These are phyloP conservation scores for Neopestalotiopsis sp. DNA, from an alignment of 2,329 filamentous ascomycete species.

Conservation along the genomic window DNA sequence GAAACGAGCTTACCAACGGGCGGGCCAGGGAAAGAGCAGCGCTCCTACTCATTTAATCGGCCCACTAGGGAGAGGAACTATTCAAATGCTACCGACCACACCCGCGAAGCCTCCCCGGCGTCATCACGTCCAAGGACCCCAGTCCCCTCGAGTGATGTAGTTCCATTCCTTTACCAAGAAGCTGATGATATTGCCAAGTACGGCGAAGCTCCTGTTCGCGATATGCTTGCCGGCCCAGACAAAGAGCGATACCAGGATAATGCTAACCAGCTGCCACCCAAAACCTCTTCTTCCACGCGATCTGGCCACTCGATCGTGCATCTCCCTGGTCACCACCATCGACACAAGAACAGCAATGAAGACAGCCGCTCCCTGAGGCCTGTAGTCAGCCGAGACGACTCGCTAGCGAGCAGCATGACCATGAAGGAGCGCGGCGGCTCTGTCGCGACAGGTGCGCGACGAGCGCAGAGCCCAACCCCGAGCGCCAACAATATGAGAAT, in stretches of 20 bases:
- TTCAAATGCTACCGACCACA: constrained; percentile 76
- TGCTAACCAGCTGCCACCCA: constrained; percentile 55
- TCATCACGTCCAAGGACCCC: constrained; percentile 84
- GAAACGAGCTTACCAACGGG: constrained; percentile 68
- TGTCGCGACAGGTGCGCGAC: constrained; percentile 45
- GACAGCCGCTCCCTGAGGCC: constrained; percentile 71
- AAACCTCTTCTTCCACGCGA: constrained; percentile 67
- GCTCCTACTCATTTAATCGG: constrained; percentile 65
- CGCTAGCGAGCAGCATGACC: constrained; percentile 53
- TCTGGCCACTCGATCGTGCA: constrained; percentile 67
- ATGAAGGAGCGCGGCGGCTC: constrained; percentile 59
- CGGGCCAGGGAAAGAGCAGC: constrained; percentile 59
- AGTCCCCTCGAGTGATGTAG: constrained; percentile 86
- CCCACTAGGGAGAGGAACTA: constrained; percentile 78
- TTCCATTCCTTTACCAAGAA: constrained; percentile 96
- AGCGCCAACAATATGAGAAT: constrained; percentile 69
- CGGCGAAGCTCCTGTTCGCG: constrained; percentile 78
- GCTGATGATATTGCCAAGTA: constrained; percentile 77
- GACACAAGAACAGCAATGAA: constrained; percentile 74
- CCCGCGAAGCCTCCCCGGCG: constrained; percentile 75
- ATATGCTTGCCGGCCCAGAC: constrained; percentile 71
- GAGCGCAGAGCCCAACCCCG: constrained; percentile 82
- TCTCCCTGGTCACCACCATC: constrained; percentile 64
- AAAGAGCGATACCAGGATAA: constrained; percentile 67
- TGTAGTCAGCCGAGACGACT: constrained; percentile 78